Evolutionary conservation across 495 filamentous ascomycete species (phyloP).

Genomic region (Penicillium chermesinum): DNA sequence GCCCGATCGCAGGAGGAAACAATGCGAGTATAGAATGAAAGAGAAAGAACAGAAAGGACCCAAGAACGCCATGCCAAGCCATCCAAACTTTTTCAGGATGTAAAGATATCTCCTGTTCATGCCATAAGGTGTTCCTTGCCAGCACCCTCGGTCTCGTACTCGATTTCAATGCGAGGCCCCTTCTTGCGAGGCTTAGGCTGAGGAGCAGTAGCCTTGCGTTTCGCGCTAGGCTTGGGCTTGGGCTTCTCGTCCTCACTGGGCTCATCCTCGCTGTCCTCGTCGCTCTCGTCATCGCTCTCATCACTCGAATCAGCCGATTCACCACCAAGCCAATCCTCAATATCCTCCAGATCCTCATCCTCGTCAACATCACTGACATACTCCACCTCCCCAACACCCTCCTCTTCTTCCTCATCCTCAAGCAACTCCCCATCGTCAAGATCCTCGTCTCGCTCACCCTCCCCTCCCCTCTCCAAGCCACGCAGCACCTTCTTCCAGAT

Average conservation of each 20-base stretch:
- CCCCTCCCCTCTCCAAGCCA: slow-evolving; percentile 79
- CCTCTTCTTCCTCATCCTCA: slow-evolving; percentile 59
- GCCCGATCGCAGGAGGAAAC: slow-evolving; percentile 30
- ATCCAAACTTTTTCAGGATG: slow-evolving; percentile 25
- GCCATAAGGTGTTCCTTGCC: slow-evolving; percentile 45
- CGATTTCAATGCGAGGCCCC: slow-evolving; percentile 60
- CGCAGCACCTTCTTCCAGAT: slow-evolving; percentile 98
- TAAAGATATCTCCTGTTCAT: slow-evolving; percentile 3
- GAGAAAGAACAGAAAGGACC: slow-evolving; percentile 11
- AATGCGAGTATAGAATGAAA: slow-evolving; percentile 15
- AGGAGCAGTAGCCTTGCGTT: slow-evolving; percentile 61
- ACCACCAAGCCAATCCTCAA: slow-evolving; percentile 69
- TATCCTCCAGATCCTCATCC: slow-evolving; percentile 61
- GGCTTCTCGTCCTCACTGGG: slow-evolving; percentile 35
- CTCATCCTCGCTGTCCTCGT: slow-evolving; percentile 46
- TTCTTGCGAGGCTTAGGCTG: slow-evolving; percentile 63
- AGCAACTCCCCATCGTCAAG: slow-evolving; percentile 82
- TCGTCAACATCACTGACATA: slow-evolving; percentile 75
- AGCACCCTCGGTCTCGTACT: slow-evolving; percentile 61
- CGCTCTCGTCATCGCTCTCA: slow-evolving; percentile 46
- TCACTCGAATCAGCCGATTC: slow-evolving; percentile 50
- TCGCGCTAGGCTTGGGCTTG: slow-evolving; percentile 53
- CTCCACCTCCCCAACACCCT: slow-evolving; percentile 74
- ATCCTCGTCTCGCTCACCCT: slow-evolving; percentile 81
- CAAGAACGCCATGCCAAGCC: slow-evolving; percentile 41